phyloP scores from a whole-genome alignment of 345 rosid genomes.

The Citrus trifoliata region DNA sequence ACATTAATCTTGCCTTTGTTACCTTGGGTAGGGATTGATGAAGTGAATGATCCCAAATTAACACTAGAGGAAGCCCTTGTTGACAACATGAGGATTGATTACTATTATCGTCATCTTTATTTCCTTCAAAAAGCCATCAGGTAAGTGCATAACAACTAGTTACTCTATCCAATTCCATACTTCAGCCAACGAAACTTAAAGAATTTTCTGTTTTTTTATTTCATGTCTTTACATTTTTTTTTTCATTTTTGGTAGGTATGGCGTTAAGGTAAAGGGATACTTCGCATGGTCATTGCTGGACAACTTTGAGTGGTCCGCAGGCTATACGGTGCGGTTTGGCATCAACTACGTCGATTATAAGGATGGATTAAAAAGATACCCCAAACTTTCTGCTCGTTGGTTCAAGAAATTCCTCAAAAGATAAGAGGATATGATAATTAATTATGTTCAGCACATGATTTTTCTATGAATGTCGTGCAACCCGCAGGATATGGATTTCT shows the following conservation, averaged over 20 bases:
- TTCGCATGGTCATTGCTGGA: slow-evolving; percentile 56
- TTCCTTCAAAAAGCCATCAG: slow-evolving; percentile 22
- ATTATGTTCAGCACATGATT: neutral
- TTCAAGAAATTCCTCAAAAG: slow-evolving; percentile 31
- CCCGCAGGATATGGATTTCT: neutral
- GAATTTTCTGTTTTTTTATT: neutral
- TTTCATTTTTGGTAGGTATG: slow-evolving; percentile 12
- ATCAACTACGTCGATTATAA: slow-evolving; percentile 39
- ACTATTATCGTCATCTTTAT: slow-evolving; percentile 18
- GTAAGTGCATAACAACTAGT: neutral
- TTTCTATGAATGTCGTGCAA: neutral
- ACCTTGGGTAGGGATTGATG: slow-evolving; percentile 13
- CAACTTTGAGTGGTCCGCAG: slow-evolving; percentile 45
- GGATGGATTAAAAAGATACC: slow-evolving; percentile 36
- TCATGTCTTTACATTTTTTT: neutral
- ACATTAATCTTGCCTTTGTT: neutral
- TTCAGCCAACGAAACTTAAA: neutral
- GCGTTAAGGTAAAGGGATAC: slow-evolving; percentile 41
- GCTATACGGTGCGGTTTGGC: slow-evolving; percentile 40
- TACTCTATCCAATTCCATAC: no score
- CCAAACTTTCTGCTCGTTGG: slow-evolving; percentile 22
- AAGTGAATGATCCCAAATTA: slow-evolving; percentile 11
- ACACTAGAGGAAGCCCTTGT: slow-evolving; percentile 15
- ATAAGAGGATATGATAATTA: neutral
- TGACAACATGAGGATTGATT: slow-evolving; percentile 24